These are phyloP conservation scores for Pseudonectria foliicola DNA, from an alignment of 2,329 filamentous ascomycete genomes.

Conservation along the genomic window DNA sequence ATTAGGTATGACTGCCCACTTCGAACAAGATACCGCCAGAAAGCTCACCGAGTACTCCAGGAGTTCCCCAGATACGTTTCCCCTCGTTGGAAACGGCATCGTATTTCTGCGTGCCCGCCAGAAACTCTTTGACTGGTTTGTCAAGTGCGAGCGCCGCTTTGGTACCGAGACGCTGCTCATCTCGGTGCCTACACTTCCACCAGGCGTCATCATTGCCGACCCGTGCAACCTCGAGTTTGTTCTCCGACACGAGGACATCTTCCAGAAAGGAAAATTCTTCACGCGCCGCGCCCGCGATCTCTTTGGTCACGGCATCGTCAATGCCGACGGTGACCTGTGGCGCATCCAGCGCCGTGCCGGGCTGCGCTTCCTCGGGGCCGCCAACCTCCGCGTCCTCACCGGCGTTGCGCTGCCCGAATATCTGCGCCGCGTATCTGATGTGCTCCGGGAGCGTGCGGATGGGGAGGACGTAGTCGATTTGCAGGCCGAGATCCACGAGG, in stretches of 20 bases:
- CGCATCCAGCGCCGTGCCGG: constrained; percentile 56
- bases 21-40: neutral
- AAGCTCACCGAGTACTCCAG: constrained; percentile 19
- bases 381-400: constrained; percentile 51
- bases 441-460: constrained; percentile 28
- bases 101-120: constrained; percentile 53
- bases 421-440: constrained; percentile 34
- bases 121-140: constrained; percentile 56
- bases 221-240: constrained; percentile 56
- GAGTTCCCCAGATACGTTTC: constrained; percentile 43
- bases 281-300: constrained; percentile 53
- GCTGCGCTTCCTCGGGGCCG: constrained; percentile 48
- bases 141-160: constrained; percentile 47
- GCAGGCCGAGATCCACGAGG: constrained; percentile 53
- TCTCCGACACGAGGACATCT: constrained; percentile 52
- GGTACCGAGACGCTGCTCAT: constrained; percentile 56
- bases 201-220: constrained; percentile 56
- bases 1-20: too few relatives aligned
- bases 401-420: constrained; percentile 50
- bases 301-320: constrained; percentile 61
- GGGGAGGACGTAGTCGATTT: constrained; percentile 39
- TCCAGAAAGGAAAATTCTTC: constrained; percentile 57
- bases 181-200: constrained; percentile 54
- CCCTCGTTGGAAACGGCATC: constrained; percentile 54
- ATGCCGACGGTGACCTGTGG: constrained; percentile 58